phyloP scores from a whole-genome alignment of 208 protist genomes.

The Leishmania mexicana region DNA sequence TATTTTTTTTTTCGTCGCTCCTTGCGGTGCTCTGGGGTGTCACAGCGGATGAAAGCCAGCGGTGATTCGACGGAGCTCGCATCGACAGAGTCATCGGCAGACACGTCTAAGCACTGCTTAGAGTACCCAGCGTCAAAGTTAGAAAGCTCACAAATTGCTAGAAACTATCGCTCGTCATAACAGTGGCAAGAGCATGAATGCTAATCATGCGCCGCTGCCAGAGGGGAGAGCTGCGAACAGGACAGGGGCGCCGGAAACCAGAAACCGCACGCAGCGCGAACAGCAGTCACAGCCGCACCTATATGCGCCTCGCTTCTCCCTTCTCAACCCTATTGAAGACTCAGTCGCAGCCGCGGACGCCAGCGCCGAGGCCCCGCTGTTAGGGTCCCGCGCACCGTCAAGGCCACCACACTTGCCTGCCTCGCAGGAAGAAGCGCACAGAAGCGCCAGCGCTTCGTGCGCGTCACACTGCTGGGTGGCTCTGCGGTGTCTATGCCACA shows the following conservation, averaged over 20 bases:
- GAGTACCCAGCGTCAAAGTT: background rate
- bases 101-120: background rate
- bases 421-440: background rate
- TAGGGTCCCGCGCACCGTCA: background rate
- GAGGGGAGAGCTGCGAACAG: background rate
- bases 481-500: background rate
- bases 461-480: background rate
- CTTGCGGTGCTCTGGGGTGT: background rate
- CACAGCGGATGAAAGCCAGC: background rate
- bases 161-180: background rate
- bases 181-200: background rate
- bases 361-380: background rate
- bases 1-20: background rate
- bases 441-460: background rate
- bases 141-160: background rate
- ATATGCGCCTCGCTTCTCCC: constrained; percentile 18
- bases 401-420: background rate
- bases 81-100: background rate
- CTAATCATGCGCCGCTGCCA: background rate
- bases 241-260: background rate
- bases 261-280: background rate
- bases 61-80: background rate
- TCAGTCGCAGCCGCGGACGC: background rate
- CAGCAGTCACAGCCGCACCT: background rate
- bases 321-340: constrained; percentile 13